Base-by-base conservation (phyloP, 768 basidiomycete species). In the Hericium rajendrae region DNA sequence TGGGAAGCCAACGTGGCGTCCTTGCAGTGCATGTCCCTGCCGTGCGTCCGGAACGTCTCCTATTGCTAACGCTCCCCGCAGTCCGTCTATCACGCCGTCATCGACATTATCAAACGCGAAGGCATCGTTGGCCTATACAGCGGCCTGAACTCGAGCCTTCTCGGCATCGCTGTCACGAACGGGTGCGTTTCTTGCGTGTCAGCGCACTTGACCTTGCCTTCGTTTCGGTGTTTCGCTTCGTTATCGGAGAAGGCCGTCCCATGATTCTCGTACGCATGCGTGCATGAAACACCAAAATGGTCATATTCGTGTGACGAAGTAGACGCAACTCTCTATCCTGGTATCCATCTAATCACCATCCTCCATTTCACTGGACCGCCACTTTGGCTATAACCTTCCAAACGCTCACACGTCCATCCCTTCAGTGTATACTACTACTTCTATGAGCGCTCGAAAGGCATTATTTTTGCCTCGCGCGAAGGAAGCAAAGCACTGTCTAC, bases 111-210 rank as follows among this genome's bases (percentile, higher is more conserved):
- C 71, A 84, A 85, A 69, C 80, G 84, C 18, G 95, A 98, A 71
- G 95, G 97, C 26, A 59, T 91, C 22, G 62, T 79, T 2, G 94
- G 91, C 2, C 72, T 99, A 13, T 99, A 97, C 69, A 86, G 83
- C 61, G 97, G 97, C 0, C 71, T 99, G 38, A 80, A 77, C 59
- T 91, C 92, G 13, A 89, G 88, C 65, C 73, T 99, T 56, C 72
- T 94, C 39, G 95, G 93, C 6, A 91, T 99, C 61, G 92, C 91
- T 4, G 78, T 97, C 38, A 97, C 97, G 18, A 98, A 98, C 64
- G 88, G 88, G 91, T 88, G 64, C 53, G 79, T 67, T 38, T 55
- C 41, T 46, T 24, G 39, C 48, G 4, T 48, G 37, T 22, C 18
- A 49, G 43, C 43, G 43, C 43, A 46, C 13, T 43, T 43, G 41